Evolutionary conservation across 257 asterid species (phyloP).

Genomic region (Rhazya stricta): DNA sequence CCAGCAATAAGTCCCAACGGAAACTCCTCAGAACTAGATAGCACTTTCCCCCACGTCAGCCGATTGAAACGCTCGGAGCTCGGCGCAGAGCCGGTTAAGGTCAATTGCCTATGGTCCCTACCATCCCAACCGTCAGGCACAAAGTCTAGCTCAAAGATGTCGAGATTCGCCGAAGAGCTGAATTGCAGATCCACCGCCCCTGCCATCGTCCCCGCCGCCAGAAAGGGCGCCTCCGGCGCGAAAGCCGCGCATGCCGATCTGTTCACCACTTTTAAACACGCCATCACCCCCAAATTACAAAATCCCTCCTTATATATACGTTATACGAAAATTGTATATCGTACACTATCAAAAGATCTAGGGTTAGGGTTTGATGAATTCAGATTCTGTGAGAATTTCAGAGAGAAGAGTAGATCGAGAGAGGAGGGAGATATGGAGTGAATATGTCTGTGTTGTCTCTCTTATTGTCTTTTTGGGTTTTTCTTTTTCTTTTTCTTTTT

Average conservation of each 20-base stretch:
- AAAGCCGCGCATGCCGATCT: slow-evolving; percentile 96
- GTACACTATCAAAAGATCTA: neutral
- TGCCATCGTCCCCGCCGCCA: slow-evolving; percentile 99
- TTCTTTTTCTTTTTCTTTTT: neutral
- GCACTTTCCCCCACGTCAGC: slow-evolving; percentile 72
- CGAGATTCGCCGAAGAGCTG: slow-evolving; percentile 93
- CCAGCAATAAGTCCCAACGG: slow-evolving; percentile 85
- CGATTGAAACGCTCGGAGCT: slow-evolving; percentile 91
- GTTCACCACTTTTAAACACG: slow-evolving; percentile 66
- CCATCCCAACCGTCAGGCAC: slow-evolving; percentile 54
- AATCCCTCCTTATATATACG: slow-evolving; percentile 23
- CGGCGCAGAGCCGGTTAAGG: slow-evolving; percentile 54
- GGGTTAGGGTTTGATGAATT: slow-evolving; percentile 4
- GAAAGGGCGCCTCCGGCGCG: slow-evolving; percentile 74
- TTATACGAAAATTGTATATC: neutral
- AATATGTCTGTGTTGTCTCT: neutral
- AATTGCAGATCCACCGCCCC: slow-evolving; percentile 98
- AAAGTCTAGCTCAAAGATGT: slow-evolving; percentile 83
- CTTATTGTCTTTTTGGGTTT: neutral
- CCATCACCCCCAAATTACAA: slow-evolving; percentile 48
- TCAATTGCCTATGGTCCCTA: slow-evolving; percentile 37
- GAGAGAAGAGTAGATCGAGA: slow-evolving; percentile 1
- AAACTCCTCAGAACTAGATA: slow-evolving; percentile 60
- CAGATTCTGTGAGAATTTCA: neutral
- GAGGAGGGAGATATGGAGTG: neutral